A percentile compares a stretch with the other conserved stretches of the same genome.
Evolutionary conservation across 2,329 filamentous ascomycete species (phyloP).

Genomic region (Verticillium albo-atrum): DNA sequence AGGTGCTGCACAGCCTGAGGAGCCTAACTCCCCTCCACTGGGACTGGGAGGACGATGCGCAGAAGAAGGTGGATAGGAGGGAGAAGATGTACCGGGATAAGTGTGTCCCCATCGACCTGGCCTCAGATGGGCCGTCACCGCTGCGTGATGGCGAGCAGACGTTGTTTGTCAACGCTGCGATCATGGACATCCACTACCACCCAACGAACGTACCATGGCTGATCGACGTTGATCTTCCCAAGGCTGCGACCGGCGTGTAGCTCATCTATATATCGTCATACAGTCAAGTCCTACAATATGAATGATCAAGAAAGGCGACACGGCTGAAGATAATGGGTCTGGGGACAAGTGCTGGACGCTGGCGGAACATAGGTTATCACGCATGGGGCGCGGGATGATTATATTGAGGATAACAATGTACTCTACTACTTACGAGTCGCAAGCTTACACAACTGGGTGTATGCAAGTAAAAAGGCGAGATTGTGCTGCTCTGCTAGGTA

Average conservation of each 20-base stretch:
- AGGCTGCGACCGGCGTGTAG: background rate
- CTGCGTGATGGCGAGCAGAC: slow-evolving; percentile 36
- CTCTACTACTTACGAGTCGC: too few relatives aligned
- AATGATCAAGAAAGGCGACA: too few relatives aligned
- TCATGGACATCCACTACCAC: slow-evolving; percentile 43
- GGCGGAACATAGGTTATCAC: too few relatives aligned
- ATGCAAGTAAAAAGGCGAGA: too few relatives aligned
- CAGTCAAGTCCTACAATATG: too few relatives aligned
- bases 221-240: slow-evolving; percentile 1
- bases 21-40: slow-evolving; percentile 7
- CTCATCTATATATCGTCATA: too few relatives aligned
- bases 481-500: too few relatives aligned
- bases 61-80: background rate
- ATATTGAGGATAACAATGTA: too few relatives aligned
- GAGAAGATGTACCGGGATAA: background rate
- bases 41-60: background rate
- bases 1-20: slow-evolving; percentile 30
- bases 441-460: too few relatives aligned
- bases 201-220: slow-evolving; percentile 1
- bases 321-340: too few relatives aligned
- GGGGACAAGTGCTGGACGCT: too few relatives aligned
- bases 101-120: background rate
- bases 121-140: slow-evolving; percentile 15
- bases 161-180: slow-evolving; percentile 51
- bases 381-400: too few relatives aligned